Base-by-base conservation (phyloP, 2,329 filamentous ascomycete species). In the Aureobasidium sp. region DNA sequence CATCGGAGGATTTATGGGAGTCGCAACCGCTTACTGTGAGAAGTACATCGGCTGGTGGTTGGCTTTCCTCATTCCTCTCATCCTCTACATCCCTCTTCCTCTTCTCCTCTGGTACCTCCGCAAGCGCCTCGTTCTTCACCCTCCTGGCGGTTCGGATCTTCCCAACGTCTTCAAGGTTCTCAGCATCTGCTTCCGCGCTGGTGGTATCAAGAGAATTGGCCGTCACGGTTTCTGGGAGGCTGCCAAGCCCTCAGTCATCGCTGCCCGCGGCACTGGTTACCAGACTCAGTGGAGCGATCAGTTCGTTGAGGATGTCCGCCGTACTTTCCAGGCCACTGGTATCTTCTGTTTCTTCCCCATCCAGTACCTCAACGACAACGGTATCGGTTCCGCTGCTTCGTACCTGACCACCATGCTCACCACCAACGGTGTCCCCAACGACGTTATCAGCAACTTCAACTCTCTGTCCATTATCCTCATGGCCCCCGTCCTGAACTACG, bases 281-380 rank as follows among this genome's bases (percentile, higher is more conserved):
- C 15, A 59, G 16, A 70, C 70, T 3, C 59, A 81, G 1, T 93
- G 90, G 89, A 85, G 91, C 64, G 90, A 93, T 71, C 82, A 85
- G 69, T 93, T 93, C 70, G 82, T 93, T 50, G 90, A 92, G 8
- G 91, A 93, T 73, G 81, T 93, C 51, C 90, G 90, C 79, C 88
- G 89, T 40, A 85, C 86, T 18, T 75, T 87, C 33, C 72, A 82
- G 75, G 91, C 91, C 25, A 93, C 91, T 81, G 88, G 90, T 71
- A 90, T 93, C 64, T 93, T 93, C 66, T 71, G 79, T 45, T 83
- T 81, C 72, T 83, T 80, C 67, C 81, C 81, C 0, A 76, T 84
- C n/a, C 82, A 82, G 63, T 71, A 75, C 67, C 63, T 73, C 63
- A 75, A 75, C 69, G 73, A 75, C 70, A 72, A 72, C 77, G 81